These are phyloP conservation scores for Cyclocybe aegerita DNA, from an alignment of 768 basidiomycete species.

Conservation along the genomic window DNA sequence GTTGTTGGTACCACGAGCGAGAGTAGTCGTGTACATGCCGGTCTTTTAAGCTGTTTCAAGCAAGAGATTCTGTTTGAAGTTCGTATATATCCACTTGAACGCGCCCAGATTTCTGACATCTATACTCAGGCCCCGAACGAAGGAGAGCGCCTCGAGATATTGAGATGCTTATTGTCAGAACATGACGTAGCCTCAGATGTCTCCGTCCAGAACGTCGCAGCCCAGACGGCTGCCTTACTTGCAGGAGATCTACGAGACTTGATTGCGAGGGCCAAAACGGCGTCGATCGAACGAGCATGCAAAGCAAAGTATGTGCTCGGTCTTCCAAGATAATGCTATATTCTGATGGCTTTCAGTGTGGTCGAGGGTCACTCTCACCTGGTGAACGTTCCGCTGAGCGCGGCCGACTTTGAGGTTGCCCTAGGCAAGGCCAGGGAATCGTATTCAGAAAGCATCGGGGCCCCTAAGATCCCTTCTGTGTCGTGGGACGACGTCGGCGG, in stretches of 20 bases:
- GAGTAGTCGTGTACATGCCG: constrained; percentile 58
- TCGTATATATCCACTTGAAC: constrained; percentile 5
- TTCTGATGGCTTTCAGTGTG: not conserved
- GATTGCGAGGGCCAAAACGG: constrained; percentile 53
- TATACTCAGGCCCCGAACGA: constrained; percentile 75
- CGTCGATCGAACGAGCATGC: constrained; percentile 50
- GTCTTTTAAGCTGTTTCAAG: constrained; percentile 75
- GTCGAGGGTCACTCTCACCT: constrained; percentile 26
- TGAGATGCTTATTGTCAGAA: constrained; percentile 43
- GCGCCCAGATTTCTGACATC: not conserved
- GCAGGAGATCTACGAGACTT: constrained; percentile 79
- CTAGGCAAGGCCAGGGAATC: constrained; percentile 69
- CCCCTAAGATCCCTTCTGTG: constrained; percentile 93
- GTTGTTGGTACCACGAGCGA: constrained; percentile 75
- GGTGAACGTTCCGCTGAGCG: constrained; percentile 41
- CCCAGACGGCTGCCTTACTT: constrained; percentile 88
- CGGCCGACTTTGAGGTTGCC: constrained; percentile 71
- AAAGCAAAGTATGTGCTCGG: constrained; percentile 31
- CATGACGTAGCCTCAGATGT: constrained; percentile 70
- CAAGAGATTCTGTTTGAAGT: constrained; percentile 82
- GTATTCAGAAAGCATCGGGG: constrained; percentile 93
- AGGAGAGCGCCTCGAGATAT: constrained; percentile 62
- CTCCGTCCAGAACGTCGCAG: constrained; percentile 66
- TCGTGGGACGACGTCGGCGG: constrained; percentile 99
- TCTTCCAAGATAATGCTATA: not conserved